Percentiles rank a stretch among this genome's conserved stretches.
Conservation (phyloP, 1,284 basidiomycete genomes). For the Moesziomyces parantarcticus region DNA sequence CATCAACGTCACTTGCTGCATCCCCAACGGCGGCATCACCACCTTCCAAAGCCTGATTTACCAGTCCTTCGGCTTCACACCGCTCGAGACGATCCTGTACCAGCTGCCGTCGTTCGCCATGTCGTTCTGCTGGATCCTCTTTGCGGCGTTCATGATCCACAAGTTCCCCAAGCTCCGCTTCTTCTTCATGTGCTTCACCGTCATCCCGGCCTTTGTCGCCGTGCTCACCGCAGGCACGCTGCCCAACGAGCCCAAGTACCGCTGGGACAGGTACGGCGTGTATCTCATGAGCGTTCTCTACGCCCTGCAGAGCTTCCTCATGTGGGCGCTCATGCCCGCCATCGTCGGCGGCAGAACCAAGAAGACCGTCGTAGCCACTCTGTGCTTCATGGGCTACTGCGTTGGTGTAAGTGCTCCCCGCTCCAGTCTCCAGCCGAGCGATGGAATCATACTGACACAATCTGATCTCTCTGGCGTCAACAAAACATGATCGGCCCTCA, state of each 20-base stretch:
- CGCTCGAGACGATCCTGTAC: conserved; percentile 62
- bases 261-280: conserved; percentile 58
- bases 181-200: conserved; percentile 61
- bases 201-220: conserved; percentile 13
- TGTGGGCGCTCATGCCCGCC: conserved; percentile 61
- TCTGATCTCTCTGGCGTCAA: conserved; percentile 6
- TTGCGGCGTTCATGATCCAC: conserved; percentile 61
- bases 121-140: conserved; percentile 62
- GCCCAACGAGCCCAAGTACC: conserved; percentile 31
- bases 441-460: conserved; percentile 15
- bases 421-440: not conserved
- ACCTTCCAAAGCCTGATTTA: conserved; percentile 60
- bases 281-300: conserved; percentile 62
- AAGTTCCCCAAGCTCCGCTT: conserved; percentile 50
- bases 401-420: conserved; percentile 31
- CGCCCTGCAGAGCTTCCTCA: conserved; percentile 58
- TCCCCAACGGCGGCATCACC: conserved; percentile 50
- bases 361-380: conserved; percentile 56
- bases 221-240: conserved; percentile 39
- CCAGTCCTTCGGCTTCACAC: conserved; percentile 50
- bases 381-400: conserved; percentile 65
- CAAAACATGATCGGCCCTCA: conserved; percentile 50
- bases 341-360: conserved; percentile 67
- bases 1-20: conserved; percentile 52
- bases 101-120: conserved; percentile 60